Percentiles rank a stretch among this genome's conserved stretches.
Evolutionary conservation across 1,284 basidiomycete species (phyloP).

Genomic region (Irpex sp.): DNA sequence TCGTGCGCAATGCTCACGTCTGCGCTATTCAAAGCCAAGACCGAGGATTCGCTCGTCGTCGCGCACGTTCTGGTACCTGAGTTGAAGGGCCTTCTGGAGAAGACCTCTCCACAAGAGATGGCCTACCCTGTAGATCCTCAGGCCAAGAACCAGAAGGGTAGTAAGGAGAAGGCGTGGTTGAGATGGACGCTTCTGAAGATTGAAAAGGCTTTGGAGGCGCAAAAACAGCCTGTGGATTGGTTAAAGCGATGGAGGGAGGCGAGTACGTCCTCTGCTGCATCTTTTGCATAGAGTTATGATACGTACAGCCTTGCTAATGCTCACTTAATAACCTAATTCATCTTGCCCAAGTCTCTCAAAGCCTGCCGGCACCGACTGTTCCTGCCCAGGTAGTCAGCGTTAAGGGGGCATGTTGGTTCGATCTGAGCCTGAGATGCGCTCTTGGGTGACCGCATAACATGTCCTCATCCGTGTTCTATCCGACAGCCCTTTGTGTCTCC

Average conservation of each 20-base stretch:
- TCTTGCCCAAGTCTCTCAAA: too few species aligned
- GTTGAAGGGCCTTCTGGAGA: constrained; percentile 33
- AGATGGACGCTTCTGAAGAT: constrained; percentile 25
- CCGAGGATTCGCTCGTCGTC: constrained; percentile 34
- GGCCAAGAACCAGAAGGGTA: constrained; percentile 18
- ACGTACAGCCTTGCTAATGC: neutral
- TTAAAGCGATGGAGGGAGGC: constrained; percentile 24
- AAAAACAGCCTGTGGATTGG: constrained; percentile 24
- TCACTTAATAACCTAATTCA: neutral
- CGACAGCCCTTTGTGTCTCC: too few species aligned
- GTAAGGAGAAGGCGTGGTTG: constrained; percentile 27
- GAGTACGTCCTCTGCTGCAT: constrained; percentile 5
- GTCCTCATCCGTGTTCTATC: too few species aligned
- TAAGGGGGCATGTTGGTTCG: too few species aligned
- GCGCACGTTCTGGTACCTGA: constrained; percentile 41
- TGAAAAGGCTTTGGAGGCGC: constrained; percentile 22
- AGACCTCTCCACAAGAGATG: constrained; percentile 23
- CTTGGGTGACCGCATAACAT: too few species aligned
- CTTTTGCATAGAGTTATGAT: neutral
- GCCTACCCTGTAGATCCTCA: constrained; percentile 21
- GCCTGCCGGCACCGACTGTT: too few species aligned
- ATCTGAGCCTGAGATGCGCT: too few species aligned
- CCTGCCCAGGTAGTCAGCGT: too few species aligned
- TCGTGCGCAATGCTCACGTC: constrained; percentile 53
- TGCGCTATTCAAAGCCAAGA: constrained; percentile 41